phyloP scores from a whole-genome alignment of 306 rosid genomes.

The Biancaea sappan region DNA sequence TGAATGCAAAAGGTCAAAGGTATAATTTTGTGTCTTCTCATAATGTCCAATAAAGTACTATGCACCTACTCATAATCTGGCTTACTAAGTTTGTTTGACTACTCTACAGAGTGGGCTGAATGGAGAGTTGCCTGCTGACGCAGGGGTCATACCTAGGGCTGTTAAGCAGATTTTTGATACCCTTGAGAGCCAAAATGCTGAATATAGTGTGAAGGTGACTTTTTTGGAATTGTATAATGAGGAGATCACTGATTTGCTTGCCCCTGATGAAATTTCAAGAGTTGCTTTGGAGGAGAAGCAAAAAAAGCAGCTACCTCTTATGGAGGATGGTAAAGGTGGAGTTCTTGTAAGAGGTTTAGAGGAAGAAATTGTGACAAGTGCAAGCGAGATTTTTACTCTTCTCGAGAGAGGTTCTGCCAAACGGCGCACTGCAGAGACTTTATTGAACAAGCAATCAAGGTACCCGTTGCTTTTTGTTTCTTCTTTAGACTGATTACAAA shows the following conservation, averaged over 20 bases:
- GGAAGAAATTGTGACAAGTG: constrained; percentile 79
- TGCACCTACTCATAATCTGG: background rate
- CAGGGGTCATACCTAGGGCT: constrained; percentile 81
- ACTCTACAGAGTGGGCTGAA: constrained; percentile 61
- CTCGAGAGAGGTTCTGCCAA: constrained; percentile 94
- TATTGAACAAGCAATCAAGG: constrained; percentile 97
- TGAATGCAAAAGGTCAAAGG: constrained; percentile 76
- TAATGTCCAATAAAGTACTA: background rate
- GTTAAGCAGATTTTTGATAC: constrained; percentile 78
- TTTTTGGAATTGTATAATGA: constrained; percentile 76
- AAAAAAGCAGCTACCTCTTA: constrained; percentile 67
- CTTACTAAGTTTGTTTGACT: background rate
- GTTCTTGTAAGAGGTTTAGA: constrained; percentile 81
- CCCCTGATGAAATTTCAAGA: constrained; percentile 68
- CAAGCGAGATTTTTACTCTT: constrained; percentile 72
- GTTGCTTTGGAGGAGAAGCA: constrained; percentile 64
- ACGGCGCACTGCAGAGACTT: constrained; percentile 95
- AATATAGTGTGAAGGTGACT: constrained; percentile 77
- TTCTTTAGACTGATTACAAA: background rate
- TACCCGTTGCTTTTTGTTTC: constrained; percentile 22
- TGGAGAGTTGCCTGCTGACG: constrained; percentile 67
- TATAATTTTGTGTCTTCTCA: constrained; percentile 19
- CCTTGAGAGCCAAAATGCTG: constrained; percentile 73
- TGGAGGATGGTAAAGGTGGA: constrained; percentile 89
- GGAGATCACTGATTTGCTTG: constrained; percentile 75